A percentile compares a stretch with the other conserved stretches of the same genome.
Conservation (phyloP, 2,329 filamentous ascomycete species). For the Xylariaceae sp. region DNA sequence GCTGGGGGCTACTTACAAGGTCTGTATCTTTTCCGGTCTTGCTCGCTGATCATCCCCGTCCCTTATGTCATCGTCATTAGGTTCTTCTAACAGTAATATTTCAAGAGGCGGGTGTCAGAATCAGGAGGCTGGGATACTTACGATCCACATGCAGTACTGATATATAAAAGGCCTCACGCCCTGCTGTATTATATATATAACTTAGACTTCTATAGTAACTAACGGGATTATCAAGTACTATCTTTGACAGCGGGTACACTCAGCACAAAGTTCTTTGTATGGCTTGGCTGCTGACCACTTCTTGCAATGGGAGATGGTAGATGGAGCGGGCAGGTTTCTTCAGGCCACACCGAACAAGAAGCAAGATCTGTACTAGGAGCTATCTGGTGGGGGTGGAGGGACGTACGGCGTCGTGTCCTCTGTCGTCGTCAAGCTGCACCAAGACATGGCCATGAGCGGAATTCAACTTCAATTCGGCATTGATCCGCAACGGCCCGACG, state of each 20-base stretch:
- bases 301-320: conserved; percentile 63
- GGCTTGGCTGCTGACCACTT: conserved; percentile 46
- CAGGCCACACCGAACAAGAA: conserved; percentile 56
- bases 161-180: no score
- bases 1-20: conserved; percentile 17
- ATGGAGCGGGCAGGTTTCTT: conserved; percentile 54
- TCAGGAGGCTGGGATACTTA: no score
- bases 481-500: neutral
- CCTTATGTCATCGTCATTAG: no score
- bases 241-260: no score
- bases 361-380: conserved; percentile 68
- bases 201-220: no score
- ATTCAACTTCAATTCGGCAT: conserved; percentile 32
- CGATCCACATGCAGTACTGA: no score
- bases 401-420: conserved; percentile 64
- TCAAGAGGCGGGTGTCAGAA: no score
- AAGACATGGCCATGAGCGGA: conserved; percentile 50
- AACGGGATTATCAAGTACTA: no score
- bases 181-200: no score
- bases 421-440: conserved; percentile 60
- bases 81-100: neutral
- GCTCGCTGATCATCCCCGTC: no score
- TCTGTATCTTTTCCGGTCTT: neutral
- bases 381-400: conserved; percentile 65
- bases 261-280: neutral